Percentiles rank a stretch among this genome's conserved stretches.
These are phyloP conservation scores for Circinella minor DNA, from an alignment of 371 early-diverging fungal genomes.

Conservation along the genomic window DNA sequence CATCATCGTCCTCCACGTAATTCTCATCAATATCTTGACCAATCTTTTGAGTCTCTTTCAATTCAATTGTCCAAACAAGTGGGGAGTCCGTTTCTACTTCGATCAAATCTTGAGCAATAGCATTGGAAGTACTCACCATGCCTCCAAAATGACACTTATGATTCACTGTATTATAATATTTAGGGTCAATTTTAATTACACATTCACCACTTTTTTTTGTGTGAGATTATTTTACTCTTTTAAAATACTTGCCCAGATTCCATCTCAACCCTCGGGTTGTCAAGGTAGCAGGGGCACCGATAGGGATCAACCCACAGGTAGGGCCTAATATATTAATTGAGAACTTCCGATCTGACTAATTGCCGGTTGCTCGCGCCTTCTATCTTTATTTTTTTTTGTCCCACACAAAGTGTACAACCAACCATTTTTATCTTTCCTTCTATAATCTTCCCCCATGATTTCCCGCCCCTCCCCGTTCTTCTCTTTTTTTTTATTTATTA, in stretches of 20 bases:
- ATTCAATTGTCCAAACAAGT: slow-evolving; percentile 83
- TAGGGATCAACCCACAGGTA: slow-evolving; percentile 88
- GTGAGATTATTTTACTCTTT: background rate
- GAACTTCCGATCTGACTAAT: background rate
- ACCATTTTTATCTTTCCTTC: background rate
- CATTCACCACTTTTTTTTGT: no score
- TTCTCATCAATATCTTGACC: background rate
- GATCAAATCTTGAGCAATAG: slow-evolving; percentile 59
- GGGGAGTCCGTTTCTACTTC: slow-evolving; percentile 68
- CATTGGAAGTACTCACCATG: slow-evolving; percentile 82
- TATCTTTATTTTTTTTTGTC: slow-evolving; percentile 1
- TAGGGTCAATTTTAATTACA: background rate
- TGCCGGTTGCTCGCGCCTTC: background rate
- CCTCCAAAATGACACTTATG: slow-evolving; percentile 68
- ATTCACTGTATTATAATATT: slow-evolving; percentile 33
- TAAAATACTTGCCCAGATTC: slow-evolving; percentile 72
- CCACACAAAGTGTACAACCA: no score
- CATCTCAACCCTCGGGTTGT: slow-evolving; percentile 83
- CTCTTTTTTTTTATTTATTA: background rate
- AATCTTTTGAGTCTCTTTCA: slow-evolving; percentile 18
- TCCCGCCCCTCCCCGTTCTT: background rate
- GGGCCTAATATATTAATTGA: slow-evolving; percentile 53
- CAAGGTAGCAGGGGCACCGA: slow-evolving; percentile 66
- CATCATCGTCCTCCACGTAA: slow-evolving; percentile 5
- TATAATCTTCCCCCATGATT: background rate